These are phyloP conservation scores for Gossypium stocksii DNA, from an alignment of 345 rosid genomes.

Conservation along the genomic window DNA sequence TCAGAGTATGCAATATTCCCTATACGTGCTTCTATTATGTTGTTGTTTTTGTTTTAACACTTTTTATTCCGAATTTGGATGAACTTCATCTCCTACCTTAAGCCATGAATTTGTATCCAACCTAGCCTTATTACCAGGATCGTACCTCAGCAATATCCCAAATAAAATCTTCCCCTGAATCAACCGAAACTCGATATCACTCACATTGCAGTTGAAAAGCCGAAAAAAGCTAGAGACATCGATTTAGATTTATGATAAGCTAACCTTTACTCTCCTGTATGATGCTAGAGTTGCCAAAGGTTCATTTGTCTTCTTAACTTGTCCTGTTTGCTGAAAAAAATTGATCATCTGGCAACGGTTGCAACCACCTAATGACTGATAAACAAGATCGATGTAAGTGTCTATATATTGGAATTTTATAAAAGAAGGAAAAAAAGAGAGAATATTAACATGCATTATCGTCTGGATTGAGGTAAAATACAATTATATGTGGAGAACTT, in stretches of 20 bases:
- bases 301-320: conserved; percentile 65
- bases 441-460: neutral
- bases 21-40: neutral
- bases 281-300: conserved; percentile 80
- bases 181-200: neutral
- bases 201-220: neutral
- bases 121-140: conserved; percentile 15
- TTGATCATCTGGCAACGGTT: conserved; percentile 88
- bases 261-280: conserved; percentile 84
- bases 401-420: neutral
- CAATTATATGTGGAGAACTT: conserved; percentile 27
- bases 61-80: conserved; percentile 28
- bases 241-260: neutral
- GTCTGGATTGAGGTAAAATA: neutral
- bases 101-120: conserved; percentile 39
- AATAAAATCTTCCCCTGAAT: conserved; percentile 88
- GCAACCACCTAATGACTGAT: conserved; percentile 89
- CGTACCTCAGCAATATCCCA: conserved; percentile 58
- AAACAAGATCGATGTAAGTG: neutral
- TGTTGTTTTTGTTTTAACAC: neutral
- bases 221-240: neutral
- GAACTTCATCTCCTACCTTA: conserved; percentile 59
- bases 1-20: neutral
- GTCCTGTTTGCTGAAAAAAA: conserved; percentile 45
- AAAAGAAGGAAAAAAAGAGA: neutral